Base-by-base conservation (phyloP, 2,329 filamentous ascomycete species). In the Arthrobotrys entomopaga region DNA sequence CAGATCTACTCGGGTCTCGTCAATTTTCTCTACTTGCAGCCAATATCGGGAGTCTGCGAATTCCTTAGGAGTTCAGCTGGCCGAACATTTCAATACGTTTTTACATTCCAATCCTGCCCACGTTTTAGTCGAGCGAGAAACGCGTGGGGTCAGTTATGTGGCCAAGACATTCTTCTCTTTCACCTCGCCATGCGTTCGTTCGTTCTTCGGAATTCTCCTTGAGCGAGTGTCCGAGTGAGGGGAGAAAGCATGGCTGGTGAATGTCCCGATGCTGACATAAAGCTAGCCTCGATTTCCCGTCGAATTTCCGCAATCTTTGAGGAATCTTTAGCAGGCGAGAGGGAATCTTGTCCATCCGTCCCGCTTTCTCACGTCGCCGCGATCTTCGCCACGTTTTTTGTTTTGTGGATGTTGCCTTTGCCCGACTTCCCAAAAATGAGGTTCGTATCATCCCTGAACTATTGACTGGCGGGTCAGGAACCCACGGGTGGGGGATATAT, bases 311-410 rank as follows among this genome's bases (percentile, higher is more conserved):
- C 64, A 58, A 19, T 69, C 43, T 49, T 48, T 46, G 38, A 54
- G 56, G 48, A 56, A 61, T 69, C 56, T 56, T n/a, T 19, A 22
- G 15, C 49, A 69, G 65, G 56, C 61, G 65, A 64, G 65, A 58
- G 57, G 56, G 38, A 5, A 34, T 42, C 26, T 26, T 58, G 40
- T 56, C 58, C 65, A 64, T 63, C 58, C 65, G 65, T 70, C 67
- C 54, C 61, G 54, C 59, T 34, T 22, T 38, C 29, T 48, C 60
- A 65, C 60, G 48, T 61, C 56, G 20, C 56, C 50, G 48, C 52
- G 60, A 74, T 67, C 63, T 52, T 67, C 70, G 70, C 70, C 70
- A 74, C 63, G 70, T 74, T 74, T 66, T 74, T 22, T 49, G 11
- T n/a, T 46, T 46, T 46, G 42, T 13, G 29, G 29, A 34, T 34